Conservation (phyloP, 129 eudicot genomes). For the Helichrysum umbraculigerum region DNA sequence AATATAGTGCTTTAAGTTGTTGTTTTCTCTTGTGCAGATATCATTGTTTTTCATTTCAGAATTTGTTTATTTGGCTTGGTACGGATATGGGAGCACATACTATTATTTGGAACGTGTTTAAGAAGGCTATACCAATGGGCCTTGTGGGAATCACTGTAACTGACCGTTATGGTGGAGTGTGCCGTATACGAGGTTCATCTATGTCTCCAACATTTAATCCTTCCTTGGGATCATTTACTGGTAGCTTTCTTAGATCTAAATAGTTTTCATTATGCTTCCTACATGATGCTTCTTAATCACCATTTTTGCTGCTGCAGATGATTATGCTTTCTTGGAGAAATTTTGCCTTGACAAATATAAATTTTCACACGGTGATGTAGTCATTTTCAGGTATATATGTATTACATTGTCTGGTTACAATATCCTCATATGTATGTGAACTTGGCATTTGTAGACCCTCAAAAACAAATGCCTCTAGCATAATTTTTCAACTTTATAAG, state of each 20-base stretch:
- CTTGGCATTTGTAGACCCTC: no score
- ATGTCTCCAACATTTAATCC: constrained; percentile 96
- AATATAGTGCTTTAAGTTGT: no score
- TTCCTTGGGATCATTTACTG: constrained; percentile 37
- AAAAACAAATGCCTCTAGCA: background rate
- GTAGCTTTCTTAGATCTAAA: constrained; percentile 24
- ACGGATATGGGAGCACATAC: constrained; percentile 43
- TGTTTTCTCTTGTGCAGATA: no score
- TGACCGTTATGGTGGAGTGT: constrained; percentile 71
- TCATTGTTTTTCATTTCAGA: no score
- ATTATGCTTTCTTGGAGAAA: constrained; percentile 82
- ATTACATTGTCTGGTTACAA: background rate
- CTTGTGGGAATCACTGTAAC: constrained; percentile 72
- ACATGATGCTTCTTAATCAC: background rate
- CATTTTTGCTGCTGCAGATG: constrained; percentile 52
- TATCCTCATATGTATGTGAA: background rate
- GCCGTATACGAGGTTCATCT: constrained; percentile 71
- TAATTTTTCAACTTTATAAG: no score
- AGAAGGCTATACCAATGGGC: constrained; percentile 55
- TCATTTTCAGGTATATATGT: constrained; percentile 64
- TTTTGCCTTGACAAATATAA: constrained; percentile 72
- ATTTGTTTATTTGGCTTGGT: no score
- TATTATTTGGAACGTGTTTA: constrained; percentile 45
- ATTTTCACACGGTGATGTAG: constrained; percentile 81
- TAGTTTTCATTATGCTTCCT: background rate